These are phyloP conservation scores for Fusarium sambucinum DNA, from an alignment of 2,329 filamentous ascomycete genomes.

Conservation along the genomic window DNA sequence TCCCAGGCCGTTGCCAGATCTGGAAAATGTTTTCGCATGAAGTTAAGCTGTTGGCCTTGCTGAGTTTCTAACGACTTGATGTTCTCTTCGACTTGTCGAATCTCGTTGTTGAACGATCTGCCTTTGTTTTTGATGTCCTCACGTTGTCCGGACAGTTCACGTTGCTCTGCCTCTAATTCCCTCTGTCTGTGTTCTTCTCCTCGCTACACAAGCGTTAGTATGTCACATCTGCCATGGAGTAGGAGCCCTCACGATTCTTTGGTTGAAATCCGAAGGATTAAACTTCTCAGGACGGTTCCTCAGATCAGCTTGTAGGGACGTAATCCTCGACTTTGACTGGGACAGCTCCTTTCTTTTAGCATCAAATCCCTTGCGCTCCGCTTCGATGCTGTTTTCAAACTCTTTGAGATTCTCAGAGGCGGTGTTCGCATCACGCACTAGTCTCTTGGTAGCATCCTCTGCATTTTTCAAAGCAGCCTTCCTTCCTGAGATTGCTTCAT, in stretches of 20 bases:
- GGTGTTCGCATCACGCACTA: constrained; percentile 55
- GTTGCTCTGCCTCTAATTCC: constrained; percentile 61
- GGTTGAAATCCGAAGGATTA: constrained; percentile 77
- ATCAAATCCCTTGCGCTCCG: constrained; percentile 63
- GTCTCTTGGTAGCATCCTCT: constrained; percentile 64
- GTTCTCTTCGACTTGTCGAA: constrained; percentile 58
- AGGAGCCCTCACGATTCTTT: constrained; percentile 71
- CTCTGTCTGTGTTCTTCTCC: constrained; percentile 69
- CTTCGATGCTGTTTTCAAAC: constrained; percentile 59
- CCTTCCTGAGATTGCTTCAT: constrained; percentile 66
- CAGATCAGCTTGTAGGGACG: constrained; percentile 70
- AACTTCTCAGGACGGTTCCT: constrained; percentile 75
- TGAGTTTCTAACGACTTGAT: constrained; percentile 76
- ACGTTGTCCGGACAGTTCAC: constrained; percentile 56
- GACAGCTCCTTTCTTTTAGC: constrained; percentile 65
- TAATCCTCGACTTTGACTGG: constrained; percentile 68
- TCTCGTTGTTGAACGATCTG: constrained; percentile 55
- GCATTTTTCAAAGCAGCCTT: constrained; percentile 65
- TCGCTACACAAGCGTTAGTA: constrained; percentile 59
- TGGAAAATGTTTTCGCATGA: constrained; percentile 69
- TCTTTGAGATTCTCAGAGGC: constrained; percentile 58
- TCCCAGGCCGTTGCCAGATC: constrained; percentile 80
- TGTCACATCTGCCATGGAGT: not conserved
- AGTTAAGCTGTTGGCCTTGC: constrained; percentile 77
- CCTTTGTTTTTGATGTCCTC: constrained; percentile 59